Percentiles rank a stretch among this genome's conserved stretches.
These are phyloP conservation scores for Ploettnerulaceae sp. DNA, from an alignment of 2,329 filamentous ascomycete species.

Conservation along the genomic window DNA sequence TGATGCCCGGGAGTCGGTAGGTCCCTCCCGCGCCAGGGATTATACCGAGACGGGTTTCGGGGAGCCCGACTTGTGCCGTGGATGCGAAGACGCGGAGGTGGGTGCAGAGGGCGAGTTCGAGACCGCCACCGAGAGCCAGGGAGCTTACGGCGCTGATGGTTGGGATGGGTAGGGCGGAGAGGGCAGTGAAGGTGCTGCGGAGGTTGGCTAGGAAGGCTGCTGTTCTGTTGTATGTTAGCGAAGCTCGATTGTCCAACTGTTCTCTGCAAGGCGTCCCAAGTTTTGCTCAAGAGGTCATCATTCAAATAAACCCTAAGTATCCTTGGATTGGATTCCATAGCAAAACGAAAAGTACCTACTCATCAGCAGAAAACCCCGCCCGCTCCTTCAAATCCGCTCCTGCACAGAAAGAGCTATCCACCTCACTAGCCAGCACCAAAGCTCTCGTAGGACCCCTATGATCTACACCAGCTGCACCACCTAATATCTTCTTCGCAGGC, in stretches of 20 bases:
- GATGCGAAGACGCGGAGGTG: constrained; percentile 84
- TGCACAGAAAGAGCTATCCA: constrained; percentile 87
- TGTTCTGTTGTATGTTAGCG: constrained; percentile 51
- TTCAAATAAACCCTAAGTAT: too few species aligned
- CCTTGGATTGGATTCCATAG: neutral
- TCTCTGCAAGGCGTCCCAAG: too few species aligned
- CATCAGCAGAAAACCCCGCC: constrained; percentile 65
- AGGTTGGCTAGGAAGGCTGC: constrained; percentile 72
- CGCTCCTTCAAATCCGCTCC: constrained; percentile 93
- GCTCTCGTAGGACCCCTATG: constrained; percentile 64
- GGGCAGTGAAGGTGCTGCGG: constrained; percentile 66
- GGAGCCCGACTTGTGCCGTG: constrained; percentile 72
- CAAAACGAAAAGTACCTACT: constrained; percentile 46
- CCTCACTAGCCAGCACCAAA: constrained; percentile 75
- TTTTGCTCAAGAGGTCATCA: too few species aligned
- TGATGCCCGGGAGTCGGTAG: constrained; percentile 74
- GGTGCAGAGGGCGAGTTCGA: constrained; percentile 87
- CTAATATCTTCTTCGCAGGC: constrained; percentile 38
- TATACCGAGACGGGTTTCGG: constrained; percentile 89
- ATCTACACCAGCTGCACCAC: constrained; percentile 41
- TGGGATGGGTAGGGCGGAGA: constrained; percentile 76
- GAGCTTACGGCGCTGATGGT: constrained; percentile 86
- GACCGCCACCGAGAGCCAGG: constrained; percentile 82
- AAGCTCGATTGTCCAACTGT: neutral
- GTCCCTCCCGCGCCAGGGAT: constrained; percentile 94